Conservation (phyloP, 2,329 filamentous ascomycete genomes). For the Neofusicoccum parvum region DNA sequence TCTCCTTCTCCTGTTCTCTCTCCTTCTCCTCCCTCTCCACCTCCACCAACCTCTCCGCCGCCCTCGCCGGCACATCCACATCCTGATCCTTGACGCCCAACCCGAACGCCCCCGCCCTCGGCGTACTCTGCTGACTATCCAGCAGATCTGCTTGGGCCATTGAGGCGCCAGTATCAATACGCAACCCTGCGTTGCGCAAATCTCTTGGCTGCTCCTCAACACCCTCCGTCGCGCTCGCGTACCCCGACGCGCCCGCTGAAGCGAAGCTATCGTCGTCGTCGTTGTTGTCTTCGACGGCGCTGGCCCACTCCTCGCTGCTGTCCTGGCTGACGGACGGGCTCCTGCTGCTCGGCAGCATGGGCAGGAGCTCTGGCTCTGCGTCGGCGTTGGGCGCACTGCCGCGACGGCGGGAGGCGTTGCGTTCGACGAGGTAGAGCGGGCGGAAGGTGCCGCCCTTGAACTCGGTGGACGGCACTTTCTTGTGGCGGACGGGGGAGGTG, state of each 20-base stretch:
- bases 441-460: constrained; percentile 66
- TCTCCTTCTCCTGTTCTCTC: not conserved
- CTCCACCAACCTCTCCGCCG: not conserved
- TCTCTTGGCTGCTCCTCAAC: constrained; percentile 41
- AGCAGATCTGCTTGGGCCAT: constrained; percentile 36
- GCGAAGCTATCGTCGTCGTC: not conserved
- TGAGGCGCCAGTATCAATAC: not conserved
- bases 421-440: constrained; percentile 81
- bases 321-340: constrained; percentile 31
- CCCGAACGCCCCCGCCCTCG: constrained; percentile 59
- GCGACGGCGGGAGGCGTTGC: constrained; percentile 40
- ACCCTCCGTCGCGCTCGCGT: not conserved
- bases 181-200: not conserved
- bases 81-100: constrained; percentile 20
- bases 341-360: constrained; percentile 54
- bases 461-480: constrained; percentile 53
- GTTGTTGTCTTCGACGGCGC: not conserved
- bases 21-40: not conserved
- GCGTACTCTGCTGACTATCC: constrained; percentile 68
- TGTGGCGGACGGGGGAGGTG: constrained; percentile 39
- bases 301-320: constrained; percentile 3
- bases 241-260: not conserved
- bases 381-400: constrained; percentile 35
- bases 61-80: not conserved
- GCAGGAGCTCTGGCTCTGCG: constrained; percentile 42